Evolutionary conservation across 106 monocot species (phyloP).

Genomic region (Platanthera guangdongensis): DNA sequence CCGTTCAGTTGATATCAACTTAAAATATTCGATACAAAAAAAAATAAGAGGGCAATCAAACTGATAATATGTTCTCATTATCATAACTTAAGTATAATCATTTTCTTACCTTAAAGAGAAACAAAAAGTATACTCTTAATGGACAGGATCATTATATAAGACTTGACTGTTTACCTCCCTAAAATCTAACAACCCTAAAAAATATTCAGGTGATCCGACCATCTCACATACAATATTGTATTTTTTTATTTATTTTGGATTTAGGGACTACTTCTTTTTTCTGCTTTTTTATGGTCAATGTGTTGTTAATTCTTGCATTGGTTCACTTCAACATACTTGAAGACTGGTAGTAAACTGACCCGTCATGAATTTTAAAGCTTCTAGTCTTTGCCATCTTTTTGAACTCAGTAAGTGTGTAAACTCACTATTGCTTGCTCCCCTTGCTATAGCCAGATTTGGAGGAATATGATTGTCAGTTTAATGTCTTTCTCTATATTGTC

Average conservation of each 20-base stretch:
- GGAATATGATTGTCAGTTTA: background rate
- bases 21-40: background rate
- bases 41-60: background rate
- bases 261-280: background rate
- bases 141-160: background rate
- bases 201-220: background rate
- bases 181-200: too few species aligned
- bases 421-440: background rate
- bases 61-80: background rate
- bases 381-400: background rate
- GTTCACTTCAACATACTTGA: background rate
- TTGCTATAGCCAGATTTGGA: background rate
- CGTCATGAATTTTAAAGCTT: background rate
- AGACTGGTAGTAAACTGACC: background rate
- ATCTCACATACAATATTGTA: background rate
- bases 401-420: background rate
- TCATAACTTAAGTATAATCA: background rate
- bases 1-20: background rate
- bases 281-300: background rate
- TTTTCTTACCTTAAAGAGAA: background rate
- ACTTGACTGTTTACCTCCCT: background rate
- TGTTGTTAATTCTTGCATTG: background rate
- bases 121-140: background rate
- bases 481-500: background rate
- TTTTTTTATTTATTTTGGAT: background rate